Evolutionary conservation across 768 basidiomycete genomes (phyloP).

Genomic region (Astraeus odoratus): DNA sequence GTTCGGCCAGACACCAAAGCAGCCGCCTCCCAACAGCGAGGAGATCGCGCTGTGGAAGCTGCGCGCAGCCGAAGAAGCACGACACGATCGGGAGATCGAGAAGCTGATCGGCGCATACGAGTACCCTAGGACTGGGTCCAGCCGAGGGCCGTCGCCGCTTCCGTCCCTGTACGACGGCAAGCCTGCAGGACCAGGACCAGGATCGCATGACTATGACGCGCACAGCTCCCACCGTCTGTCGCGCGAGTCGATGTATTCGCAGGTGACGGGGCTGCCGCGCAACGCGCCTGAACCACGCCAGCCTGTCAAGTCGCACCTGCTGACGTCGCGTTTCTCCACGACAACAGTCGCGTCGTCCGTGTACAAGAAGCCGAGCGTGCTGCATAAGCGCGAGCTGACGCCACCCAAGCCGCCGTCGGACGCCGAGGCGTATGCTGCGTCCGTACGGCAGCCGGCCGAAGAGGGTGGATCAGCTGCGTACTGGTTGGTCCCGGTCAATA

Average conservation of each 20-base stretch:
- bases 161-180: slow-evolving; percentile 30
- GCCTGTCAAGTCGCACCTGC: slow-evolving; percentile 47
- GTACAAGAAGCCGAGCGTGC: slow-evolving; percentile 24
- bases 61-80: slow-evolving; percentile 44
- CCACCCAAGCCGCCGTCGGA: slow-evolving; percentile 37
- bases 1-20: slow-evolving; percentile 41
- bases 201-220: too few relatives aligned
- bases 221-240: slow-evolving; percentile 30
- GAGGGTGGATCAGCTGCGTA: slow-evolving; percentile 33
- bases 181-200: slow-evolving; percentile 15
- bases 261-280: slow-evolving; percentile 57
- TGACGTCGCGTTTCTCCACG: slow-evolving; percentile 43
- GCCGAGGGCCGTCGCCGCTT: slow-evolving; percentile 35
- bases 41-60: slow-evolving; percentile 47
- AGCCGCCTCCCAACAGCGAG: slow-evolving; percentile 28
- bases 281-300: slow-evolving; percentile 66
- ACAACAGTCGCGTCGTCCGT: slow-evolving; percentile 36
- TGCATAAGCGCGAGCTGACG: slow-evolving; percentile 19
- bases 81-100: slow-evolving; percentile 43
- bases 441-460: slow-evolving; percentile 33
- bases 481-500: slow-evolving; percentile 36
- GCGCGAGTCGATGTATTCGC: slow-evolving; percentile 56
- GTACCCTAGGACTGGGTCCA: slow-evolving; percentile 35
- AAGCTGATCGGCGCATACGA: slow-evolving; percentile 43
- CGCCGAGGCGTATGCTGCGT: slow-evolving; percentile 53